Conservation (phyloP, 1,284 basidiomycete species). For the Neolentinus lepideus region DNA sequence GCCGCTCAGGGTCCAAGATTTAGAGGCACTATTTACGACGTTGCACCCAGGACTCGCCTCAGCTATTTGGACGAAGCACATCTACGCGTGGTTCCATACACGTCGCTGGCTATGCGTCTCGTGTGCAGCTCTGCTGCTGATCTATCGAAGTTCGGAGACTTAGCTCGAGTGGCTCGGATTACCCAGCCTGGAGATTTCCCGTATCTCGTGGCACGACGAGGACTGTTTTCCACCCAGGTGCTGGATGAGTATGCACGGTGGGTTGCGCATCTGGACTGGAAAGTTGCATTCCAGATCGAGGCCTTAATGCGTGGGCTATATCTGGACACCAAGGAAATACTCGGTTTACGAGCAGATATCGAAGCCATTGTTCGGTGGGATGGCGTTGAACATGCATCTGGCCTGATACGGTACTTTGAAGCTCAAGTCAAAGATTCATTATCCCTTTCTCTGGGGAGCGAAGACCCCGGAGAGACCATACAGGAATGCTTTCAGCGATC, state of each 20-base stretch:
- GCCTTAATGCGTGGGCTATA: conserved; percentile 28
- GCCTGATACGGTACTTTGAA: conserved; percentile 27
- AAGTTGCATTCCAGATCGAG: conserved; percentile 43
- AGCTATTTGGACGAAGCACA: conserved; percentile 12
- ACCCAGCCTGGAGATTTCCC: conserved; percentile 23
- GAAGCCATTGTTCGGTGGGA: conserved; percentile 16
- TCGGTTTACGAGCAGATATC: conserved; percentile 28
- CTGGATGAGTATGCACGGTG: conserved; percentile 23
- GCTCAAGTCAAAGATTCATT: conserved; percentile 15
- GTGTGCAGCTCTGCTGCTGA: conserved; percentile 25
- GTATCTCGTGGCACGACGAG: conserved; percentile 25
- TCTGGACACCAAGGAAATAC: conserved; percentile 36
- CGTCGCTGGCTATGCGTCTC: conserved; percentile 36
- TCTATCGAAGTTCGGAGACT: conserved; percentile 25
- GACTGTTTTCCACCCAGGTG: conserved; percentile 30
- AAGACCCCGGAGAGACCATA: conserved; percentile 18
- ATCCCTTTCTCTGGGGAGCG: conserved; percentile 20
- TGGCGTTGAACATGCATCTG: conserved; percentile 25
- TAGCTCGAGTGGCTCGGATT: conserved; percentile 28
- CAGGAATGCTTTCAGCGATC: conserved; percentile 27
- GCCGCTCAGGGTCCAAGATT: conserved; percentile 26
- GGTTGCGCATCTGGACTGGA: conserved; percentile 31
- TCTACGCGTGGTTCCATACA: conserved; percentile 28
- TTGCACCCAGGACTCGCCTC: conserved; percentile 3
- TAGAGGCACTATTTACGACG: conserved; percentile 15